Conservation (phyloP, 495 filamentous ascomycete genomes). For the Articulospora tetracladia region DNA sequence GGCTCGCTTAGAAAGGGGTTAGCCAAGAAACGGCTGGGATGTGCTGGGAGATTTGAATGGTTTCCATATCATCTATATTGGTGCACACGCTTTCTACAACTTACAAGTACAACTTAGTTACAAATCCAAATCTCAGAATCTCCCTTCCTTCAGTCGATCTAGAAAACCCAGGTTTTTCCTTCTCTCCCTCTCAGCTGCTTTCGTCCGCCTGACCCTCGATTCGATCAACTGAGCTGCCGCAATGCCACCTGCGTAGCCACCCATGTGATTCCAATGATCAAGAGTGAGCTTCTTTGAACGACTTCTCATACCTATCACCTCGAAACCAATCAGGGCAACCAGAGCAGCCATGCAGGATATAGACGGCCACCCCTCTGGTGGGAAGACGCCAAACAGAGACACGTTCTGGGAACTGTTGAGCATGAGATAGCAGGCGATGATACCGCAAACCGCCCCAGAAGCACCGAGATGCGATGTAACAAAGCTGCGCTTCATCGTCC, state of each 20-base stretch:
- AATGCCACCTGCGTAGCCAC: constrained; percentile 55
- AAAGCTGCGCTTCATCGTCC: constrained; percentile 51
- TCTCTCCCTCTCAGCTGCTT: constrained; percentile 22
- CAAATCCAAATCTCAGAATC: background rate
- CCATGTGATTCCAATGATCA: constrained; percentile 72
- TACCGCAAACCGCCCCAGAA: constrained; percentile 66
- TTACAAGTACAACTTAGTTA: background rate
- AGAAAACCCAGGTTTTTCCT: constrained; percentile 19
- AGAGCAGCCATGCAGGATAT: constrained; percentile 48
- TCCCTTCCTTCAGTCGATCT: constrained; percentile 18
- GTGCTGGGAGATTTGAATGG: too few relatives aligned
- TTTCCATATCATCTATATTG: background rate
- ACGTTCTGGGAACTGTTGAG: constrained; percentile 53
- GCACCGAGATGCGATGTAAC: constrained; percentile 61
- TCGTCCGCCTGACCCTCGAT: constrained; percentile 6
- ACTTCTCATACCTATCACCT: constrained; percentile 40
- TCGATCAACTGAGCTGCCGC: constrained; percentile 32
- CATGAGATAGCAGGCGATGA: constrained; percentile 66
- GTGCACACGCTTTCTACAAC: background rate
- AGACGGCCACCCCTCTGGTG: constrained; percentile 44
- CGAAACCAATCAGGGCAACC: constrained; percentile 39
- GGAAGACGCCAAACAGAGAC: constrained; percentile 43
- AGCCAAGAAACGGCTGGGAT: background rate
- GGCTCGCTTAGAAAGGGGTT: background rate
- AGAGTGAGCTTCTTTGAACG: constrained; percentile 31